Conservation (phyloP, 1,284 basidiomycete genomes). For the Ustilago curta region DNA sequence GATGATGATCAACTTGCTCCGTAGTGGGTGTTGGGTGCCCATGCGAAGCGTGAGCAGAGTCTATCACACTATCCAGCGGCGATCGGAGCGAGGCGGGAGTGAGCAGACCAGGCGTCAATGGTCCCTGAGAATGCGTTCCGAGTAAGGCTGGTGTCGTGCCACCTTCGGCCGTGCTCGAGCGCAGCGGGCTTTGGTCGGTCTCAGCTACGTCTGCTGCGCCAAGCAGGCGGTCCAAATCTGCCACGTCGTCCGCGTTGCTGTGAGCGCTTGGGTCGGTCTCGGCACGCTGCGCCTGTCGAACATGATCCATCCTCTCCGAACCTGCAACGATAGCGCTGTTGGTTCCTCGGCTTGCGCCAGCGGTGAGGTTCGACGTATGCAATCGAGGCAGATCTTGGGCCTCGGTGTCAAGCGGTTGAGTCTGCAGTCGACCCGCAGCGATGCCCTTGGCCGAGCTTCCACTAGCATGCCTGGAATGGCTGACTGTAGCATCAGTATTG, state of each 20-base stretch:
- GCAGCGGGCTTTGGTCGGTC: background rate
- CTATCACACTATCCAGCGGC: constrained; percentile 33
- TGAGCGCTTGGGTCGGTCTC: constrained; percentile 27
- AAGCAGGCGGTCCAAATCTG: background rate
- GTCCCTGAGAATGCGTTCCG: constrained; percentile 15
- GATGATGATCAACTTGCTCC: constrained; percentile 17
- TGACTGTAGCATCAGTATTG: background rate
- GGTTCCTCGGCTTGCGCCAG: constrained; percentile 4
- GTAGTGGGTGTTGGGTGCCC: constrained; percentile 35
- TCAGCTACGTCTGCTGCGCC: background rate
- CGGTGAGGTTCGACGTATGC: constrained; percentile 12
- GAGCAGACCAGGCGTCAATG: constrained; percentile 27
- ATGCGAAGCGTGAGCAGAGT: constrained; percentile 44
- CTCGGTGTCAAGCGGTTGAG: background rate
- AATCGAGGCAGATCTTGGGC: constrained; percentile 17
- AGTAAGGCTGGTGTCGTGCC: constrained; percentile 20
- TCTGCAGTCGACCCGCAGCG: background rate
- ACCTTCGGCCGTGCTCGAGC: constrained; percentile 25
- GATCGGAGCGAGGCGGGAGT: constrained; percentile 33
- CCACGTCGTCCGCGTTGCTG: background rate
- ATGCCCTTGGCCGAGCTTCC: background rate
- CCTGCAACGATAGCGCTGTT: constrained; percentile 24
- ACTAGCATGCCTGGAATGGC: constrained; percentile 9
- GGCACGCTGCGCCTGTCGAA: constrained; percentile 15
- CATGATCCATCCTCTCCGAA: constrained; percentile 4